Evolutionary conservation across 129 eudicot genomes (phyloP).

Genomic region (Escallonia rubra): DNA sequence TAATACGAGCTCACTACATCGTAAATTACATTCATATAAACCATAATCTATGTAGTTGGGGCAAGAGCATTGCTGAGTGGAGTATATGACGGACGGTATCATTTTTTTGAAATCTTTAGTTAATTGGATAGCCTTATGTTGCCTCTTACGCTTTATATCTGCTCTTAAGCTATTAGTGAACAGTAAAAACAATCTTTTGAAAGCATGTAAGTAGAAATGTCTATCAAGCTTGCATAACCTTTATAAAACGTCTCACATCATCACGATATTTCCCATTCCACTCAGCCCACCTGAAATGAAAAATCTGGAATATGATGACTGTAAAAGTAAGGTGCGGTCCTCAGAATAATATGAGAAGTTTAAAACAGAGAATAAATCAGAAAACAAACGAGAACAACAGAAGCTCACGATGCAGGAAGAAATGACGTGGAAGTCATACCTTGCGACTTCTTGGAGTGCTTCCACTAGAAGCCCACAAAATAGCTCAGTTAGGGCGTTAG

Average conservation of each 20-base stretch:
- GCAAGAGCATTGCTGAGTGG: too few species aligned
- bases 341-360: neutral
- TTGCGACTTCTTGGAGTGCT: too few species aligned
- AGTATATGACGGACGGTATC: too few species aligned
- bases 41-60: too few species aligned
- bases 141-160: neutral
- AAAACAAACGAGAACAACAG: neutral
- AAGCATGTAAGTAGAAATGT: neutral
- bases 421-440: too few species aligned
- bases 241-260: conserved; percentile 82
- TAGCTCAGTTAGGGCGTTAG: too few species aligned
- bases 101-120: too few species aligned
- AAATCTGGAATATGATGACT: conserved; percentile 11
- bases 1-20: too few species aligned
- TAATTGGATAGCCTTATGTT: neutral
- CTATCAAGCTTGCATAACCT: conserved; percentile 37
- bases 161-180: neutral
- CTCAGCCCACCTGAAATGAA: conserved; percentile 87
- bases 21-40: too few species aligned
- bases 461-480: too few species aligned
- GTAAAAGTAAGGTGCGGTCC: neutral
- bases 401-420: too few species aligned
- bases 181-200: neutral
- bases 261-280: conserved; percentile 99
- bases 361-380: neutral